Conservation (phyloP, 768 basidiomycete genomes). For the Dentipellis fragilis region DNA sequence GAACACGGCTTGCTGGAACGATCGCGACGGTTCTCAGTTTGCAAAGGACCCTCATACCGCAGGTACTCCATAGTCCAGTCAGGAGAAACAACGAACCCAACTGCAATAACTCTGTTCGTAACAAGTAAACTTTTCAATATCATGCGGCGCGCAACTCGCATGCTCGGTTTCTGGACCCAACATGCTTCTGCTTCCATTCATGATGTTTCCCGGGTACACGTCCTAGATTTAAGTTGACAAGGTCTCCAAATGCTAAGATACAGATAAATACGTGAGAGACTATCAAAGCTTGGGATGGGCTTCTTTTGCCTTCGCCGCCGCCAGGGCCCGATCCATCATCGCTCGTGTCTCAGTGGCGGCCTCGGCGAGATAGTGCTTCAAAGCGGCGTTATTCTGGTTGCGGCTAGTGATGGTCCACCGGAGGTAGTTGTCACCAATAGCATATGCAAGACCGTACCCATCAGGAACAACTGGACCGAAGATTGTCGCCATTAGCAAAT, state of each 20-base stretch:
- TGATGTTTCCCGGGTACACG: too few species aligned
- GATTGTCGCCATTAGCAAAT: neutral
- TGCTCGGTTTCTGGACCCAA: too few species aligned
- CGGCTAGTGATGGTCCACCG: slow-evolving; percentile 86
- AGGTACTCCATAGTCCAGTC: too few species aligned
- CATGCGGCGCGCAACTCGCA: too few species aligned
- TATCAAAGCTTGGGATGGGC: neutral
- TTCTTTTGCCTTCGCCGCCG: neutral
- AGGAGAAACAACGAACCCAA: too few species aligned
- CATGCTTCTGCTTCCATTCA: too few species aligned
- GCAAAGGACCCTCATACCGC: too few species aligned
- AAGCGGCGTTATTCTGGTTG: slow-evolving; percentile 41
- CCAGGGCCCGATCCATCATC: slow-evolving; percentile 60
- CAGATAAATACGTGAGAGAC: neutral
- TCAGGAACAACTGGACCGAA: slow-evolving; percentile 67
- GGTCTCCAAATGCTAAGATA: neutral
- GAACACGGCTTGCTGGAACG: too few species aligned
- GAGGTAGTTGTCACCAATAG: slow-evolving; percentile 76
- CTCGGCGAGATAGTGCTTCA: slow-evolving; percentile 65
- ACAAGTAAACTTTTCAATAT: too few species aligned
- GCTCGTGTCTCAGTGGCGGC: slow-evolving; percentile 68
- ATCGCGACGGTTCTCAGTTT: too few species aligned
- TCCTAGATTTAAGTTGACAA: neutral
- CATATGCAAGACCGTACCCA: slow-evolving; percentile 87
- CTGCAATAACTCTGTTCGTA: too few species aligned